These are phyloP conservation scores for Akanthomyces muscarius DNA, from an alignment of 2,329 filamentous ascomycete species.

Conservation along the genomic window DNA sequence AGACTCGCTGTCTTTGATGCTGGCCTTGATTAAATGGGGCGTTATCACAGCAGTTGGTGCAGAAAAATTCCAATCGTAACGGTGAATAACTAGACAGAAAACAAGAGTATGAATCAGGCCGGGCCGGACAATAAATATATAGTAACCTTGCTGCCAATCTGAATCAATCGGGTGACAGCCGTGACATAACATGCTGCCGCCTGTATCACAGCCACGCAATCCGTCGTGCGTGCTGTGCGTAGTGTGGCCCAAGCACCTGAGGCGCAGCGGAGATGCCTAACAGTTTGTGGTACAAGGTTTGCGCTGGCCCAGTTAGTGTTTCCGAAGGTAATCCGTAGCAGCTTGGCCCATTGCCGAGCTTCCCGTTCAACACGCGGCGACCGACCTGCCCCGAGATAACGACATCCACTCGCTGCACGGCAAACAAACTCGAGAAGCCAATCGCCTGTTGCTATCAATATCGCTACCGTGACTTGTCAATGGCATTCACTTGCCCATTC, in stretches of 20 bases:
- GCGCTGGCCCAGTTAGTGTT: constrained; percentile 1
- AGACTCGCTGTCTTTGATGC: neutral
- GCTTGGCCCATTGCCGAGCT: neutral
- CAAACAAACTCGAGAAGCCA: no score
- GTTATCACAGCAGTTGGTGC: neutral
- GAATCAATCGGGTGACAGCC: neutral
- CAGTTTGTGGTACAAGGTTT: neutral
- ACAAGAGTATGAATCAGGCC: neutral
- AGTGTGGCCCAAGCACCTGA: neutral
- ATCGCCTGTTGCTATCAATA: constrained; percentile 10
- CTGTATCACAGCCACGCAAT: neutral
- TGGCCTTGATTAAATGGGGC: constrained; percentile 9
- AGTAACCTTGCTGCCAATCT: neutral
- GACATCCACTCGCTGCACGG: neutral
- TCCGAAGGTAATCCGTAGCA: no score
- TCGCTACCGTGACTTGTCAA: neutral
- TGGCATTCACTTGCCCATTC: neutral
- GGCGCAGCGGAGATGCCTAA: neutral
- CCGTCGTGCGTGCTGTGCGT: no score
- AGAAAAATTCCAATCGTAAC: neutral
- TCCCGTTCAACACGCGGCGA: neutral
- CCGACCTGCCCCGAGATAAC: neutral
- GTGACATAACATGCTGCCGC: neutral
- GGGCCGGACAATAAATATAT: neutral
- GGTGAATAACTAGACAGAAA: neutral